phyloP scores from a whole-genome alignment of 768 basidiomycete genomes.

The Tricholoma sp. region DNA sequence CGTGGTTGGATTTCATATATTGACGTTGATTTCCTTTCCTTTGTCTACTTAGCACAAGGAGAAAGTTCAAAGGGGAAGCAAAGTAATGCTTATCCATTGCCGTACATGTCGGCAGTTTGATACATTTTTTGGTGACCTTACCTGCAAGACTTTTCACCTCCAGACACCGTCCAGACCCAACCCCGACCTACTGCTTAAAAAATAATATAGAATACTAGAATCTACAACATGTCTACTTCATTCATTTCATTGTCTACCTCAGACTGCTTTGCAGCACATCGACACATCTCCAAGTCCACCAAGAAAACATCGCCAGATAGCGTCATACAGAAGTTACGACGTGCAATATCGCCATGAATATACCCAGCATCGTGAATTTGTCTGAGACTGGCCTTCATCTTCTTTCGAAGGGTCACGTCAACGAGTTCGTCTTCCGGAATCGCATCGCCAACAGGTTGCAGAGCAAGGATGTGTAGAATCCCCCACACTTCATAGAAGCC shows the following conservation, averaged over 20 bases:
- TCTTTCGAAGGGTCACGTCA: slow-evolving; percentile 4
- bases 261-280: not conserved
- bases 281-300: not conserved
- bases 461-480: slow-evolving; percentile 14
- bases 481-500: slow-evolving; percentile 16
- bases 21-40: no score
- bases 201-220: no score
- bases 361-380: slow-evolving; percentile 11
- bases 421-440: not conserved
- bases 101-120: no score
- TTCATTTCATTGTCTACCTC: not conserved
- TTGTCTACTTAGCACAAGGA: no score
- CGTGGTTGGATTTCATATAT: no score
- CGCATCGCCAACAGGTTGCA: slow-evolving; percentile 2
- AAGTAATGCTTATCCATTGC: no score
- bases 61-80: no score
- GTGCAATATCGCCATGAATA: slow-evolving; percentile 1
- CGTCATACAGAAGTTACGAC: not conserved
- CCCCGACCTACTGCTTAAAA: no score
- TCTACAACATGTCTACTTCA: not conserved
- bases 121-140: no score
- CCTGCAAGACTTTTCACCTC: no score
- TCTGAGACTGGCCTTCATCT: slow-evolving; percentile 13
- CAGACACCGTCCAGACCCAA: no score
- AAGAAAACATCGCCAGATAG: not conserved